phyloP scores from a whole-genome alignment of 2,329 filamentous ascomycete species.

The Fusarium chaquense region DNA sequence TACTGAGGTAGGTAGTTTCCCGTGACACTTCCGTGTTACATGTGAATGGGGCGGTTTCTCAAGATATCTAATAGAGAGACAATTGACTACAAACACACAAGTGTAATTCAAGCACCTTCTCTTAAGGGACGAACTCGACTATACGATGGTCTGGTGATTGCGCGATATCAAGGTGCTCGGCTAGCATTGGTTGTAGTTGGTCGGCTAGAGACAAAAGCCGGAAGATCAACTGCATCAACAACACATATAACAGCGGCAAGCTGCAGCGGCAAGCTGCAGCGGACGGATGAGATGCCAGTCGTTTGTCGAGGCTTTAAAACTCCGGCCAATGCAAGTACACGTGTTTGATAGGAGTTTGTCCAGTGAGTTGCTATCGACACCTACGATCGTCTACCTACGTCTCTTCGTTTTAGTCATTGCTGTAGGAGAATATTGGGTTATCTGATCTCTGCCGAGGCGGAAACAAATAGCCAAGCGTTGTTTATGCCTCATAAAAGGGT shows the following conservation, averaged over 20 bases:
- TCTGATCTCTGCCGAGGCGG: neutral
- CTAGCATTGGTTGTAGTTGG: slow-evolving; percentile 13
- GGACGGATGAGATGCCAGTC: slow-evolving; percentile 14
- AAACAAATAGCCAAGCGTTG: neutral
- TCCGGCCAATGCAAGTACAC: slow-evolving; percentile 14
- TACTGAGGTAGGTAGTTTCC: neutral
- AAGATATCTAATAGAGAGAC: neutral
- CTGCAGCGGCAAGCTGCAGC: slow-evolving; percentile 17
- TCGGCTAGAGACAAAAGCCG: neutral
- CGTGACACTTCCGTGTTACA: slow-evolving; percentile 23
- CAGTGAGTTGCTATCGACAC: neutral
- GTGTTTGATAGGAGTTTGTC: slow-evolving; percentile 22
- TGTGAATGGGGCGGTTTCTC: slow-evolving; percentile 24
- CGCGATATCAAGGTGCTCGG: slow-evolving; percentile 8
- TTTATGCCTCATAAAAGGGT: neutral
- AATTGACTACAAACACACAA: neutral
- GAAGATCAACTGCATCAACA: slow-evolving; percentile 9
- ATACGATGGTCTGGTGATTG: neutral
- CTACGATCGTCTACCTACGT: neutral
- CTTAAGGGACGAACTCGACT: neutral
- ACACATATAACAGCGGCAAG: neutral
- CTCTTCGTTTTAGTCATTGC: neutral
- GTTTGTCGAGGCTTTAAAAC: neutral
- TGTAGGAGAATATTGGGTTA: neutral
- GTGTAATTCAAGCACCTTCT: neutral